Percentiles rank a stretch among this genome's conserved stretches.
These are phyloP conservation scores for Penicillium flavigenum DNA, from an alignment of 495 filamentous ascomycete species.

Conservation along the genomic window DNA sequence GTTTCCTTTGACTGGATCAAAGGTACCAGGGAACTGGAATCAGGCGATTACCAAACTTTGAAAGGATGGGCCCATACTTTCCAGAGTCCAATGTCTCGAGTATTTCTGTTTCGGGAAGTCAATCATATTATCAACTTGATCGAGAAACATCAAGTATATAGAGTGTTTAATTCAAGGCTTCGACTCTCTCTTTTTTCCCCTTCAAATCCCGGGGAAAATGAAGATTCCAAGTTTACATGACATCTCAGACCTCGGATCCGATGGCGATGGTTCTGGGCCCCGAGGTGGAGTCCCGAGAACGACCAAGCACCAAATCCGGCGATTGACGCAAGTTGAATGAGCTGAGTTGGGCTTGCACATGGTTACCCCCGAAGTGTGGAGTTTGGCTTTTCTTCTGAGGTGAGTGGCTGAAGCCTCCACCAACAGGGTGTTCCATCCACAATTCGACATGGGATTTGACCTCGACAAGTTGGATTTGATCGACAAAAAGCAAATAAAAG, in stretches of 20 bases:
- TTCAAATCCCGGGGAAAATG: constrained; percentile 6
- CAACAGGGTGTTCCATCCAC: no score
- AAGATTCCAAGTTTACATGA: constrained; percentile 8
- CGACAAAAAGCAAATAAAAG: no score
- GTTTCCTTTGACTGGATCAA: constrained; percentile 25
- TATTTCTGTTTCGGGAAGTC: constrained; percentile 24
- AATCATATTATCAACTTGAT: constrained; percentile 21
- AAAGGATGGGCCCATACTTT: constrained; percentile 2
- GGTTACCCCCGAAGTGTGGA: no score
- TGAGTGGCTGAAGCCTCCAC: no score
- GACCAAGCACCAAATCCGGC: background rate
- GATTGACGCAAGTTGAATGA: background rate
- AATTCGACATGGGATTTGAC: no score
- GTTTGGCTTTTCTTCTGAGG: no score
- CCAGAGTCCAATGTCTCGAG: constrained; percentile 20
- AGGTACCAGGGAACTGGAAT: constrained; percentile 11
- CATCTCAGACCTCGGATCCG: background rate
- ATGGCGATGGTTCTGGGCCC: background rate
- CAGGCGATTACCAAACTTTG: constrained; percentile 4
- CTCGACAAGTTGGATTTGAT: no score
- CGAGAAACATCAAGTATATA: constrained; percentile 21
- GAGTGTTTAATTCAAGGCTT: constrained; percentile 10
- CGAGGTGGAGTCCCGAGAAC: constrained; percentile 2
- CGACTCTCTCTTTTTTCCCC: constrained; percentile 1
- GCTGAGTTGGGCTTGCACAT: background rate